phyloP scores from a whole-genome alignment of 805 yeast species.

The Ascoidea rubescens region DNA sequence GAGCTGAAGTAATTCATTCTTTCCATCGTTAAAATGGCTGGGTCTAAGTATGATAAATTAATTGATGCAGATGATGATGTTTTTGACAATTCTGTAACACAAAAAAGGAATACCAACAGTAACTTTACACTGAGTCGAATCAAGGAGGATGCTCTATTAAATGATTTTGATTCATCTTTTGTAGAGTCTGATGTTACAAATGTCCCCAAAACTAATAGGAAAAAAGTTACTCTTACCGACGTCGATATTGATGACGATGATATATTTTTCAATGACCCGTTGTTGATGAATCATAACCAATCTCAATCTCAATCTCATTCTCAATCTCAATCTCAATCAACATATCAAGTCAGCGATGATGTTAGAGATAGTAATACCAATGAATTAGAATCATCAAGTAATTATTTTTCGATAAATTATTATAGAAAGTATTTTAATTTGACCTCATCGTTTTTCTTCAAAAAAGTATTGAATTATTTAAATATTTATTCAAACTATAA shows the following conservation, averaged over 20 bases:
- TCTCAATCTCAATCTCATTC: background rate
- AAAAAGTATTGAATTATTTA: slow-evolving; percentile 37
- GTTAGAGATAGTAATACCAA: too few species aligned
- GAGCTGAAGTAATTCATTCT: too few species aligned
- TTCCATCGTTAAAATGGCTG: too few species aligned
- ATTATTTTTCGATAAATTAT: slow-evolving; percentile 40
- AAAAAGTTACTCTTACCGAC: background rate
- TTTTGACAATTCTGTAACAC: too few species aligned
- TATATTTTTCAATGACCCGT: too few species aligned
- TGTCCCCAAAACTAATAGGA: too few species aligned
- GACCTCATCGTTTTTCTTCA: slow-evolving; percentile 46
- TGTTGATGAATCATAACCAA: background rate
- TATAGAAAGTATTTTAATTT: slow-evolving; percentile 59
- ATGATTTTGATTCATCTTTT: background rate
- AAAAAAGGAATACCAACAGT: too few species aligned
- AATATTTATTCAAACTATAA: slow-evolving; percentile 33
- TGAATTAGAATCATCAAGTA: slow-evolving; percentile 19
- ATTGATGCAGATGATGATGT: background rate
- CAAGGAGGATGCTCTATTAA: too few species aligned
- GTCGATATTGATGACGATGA: background rate
- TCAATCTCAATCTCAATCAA: background rate
- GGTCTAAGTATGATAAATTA: background rate
- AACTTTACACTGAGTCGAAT: background rate
- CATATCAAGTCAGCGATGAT: background rate
- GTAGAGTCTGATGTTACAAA: background rate